Evolutionary conservation across 805 yeast genomes (phyloP), one percentile per base, ranked within the genome.

Genomic region (Wickerhamomyces ciferrii): DNA sequence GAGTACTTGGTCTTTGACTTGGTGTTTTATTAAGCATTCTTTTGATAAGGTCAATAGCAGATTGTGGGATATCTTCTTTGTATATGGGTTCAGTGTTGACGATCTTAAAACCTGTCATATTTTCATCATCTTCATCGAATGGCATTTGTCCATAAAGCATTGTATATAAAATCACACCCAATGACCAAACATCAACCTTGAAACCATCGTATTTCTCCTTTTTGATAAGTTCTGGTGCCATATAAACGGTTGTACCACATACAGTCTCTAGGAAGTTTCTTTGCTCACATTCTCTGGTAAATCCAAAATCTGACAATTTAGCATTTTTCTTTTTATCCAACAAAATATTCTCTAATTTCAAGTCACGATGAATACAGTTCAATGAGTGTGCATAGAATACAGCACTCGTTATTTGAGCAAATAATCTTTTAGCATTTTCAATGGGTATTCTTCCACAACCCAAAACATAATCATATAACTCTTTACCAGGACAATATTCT

Each of bases 201-300:
- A 79, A 75, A 0, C 97, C 98, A 38, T 81, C 81, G 62, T 90
- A 90, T 41, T 82, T 81, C 49, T 78, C 75, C 50, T 81, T 75
- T 46, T 72, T 70, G 17, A 91, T 70, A 50, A 94, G 70, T 61
- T 92, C 99, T 0, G 99, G 99, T 0, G 99, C 97, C 96, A 92
- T 91, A 62, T 92, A 92, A 3, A 89, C 95, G 1, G 90, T 81
- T 0, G 98, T 92, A 3, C 99, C 99, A 66, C 99, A 92, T 1
- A 90, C 74, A 0, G 97, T 94, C 43, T 84, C 86, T 31, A 92
- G 66, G 41, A 84, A 64, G 5, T 73, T 66, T 43, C 84, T 71
- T 0, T 74, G 69, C 29, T 72, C 73, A 48, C 75, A 79, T 55
- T 88, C 97, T 50, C 98, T 72, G 0, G 96, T 88, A 63, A 92